phyloP scores from a whole-genome alignment of 2,329 filamentous ascomycete species.

The Diplodia sapinea region DNA sequence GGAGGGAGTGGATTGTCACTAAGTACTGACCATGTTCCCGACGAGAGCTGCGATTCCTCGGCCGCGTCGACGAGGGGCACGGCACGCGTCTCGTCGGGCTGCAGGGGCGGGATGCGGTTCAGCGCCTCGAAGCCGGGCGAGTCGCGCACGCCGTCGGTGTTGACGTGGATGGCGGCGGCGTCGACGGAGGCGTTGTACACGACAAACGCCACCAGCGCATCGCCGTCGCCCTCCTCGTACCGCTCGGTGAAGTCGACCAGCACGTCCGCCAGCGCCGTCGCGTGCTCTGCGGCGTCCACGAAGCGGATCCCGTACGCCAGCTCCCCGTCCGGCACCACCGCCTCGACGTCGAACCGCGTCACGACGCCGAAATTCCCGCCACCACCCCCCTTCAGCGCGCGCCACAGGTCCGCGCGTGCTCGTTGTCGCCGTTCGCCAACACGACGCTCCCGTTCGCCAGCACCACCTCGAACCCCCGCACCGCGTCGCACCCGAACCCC shows the following conservation, averaged over 20 bases:
- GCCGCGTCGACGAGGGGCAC: conserved; percentile 38
- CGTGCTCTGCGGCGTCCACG: conserved; percentile 27
- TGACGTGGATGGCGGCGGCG: not conserved
- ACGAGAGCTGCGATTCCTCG: conserved; percentile 32
- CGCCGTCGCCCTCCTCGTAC: not conserved
- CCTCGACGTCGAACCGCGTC: conserved; percentile 41
- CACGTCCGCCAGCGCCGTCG: conserved; percentile 44
- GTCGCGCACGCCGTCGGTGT: conserved; percentile 30
- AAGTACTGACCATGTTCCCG: too few relatives aligned
- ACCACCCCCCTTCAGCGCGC: conserved; percentile 47
- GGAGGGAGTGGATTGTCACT: too few relatives aligned
- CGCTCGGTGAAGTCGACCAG: conserved; percentile 30
- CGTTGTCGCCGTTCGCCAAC: not conserved
- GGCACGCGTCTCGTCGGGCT: conserved; percentile 35
- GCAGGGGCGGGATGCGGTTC: conserved; percentile 37
- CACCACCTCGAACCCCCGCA: conserved; percentile 4
- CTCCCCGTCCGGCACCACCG: not conserved
- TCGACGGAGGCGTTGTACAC: not conserved
- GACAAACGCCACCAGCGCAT: not conserved
- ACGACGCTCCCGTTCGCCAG: conserved; percentile 15
- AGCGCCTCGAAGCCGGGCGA: conserved; percentile 37
- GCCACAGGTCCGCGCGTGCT: conserved; percentile 42
- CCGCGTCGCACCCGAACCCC: not conserved
- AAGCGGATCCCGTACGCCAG: not conserved
- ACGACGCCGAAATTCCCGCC: conserved; percentile 48